Evolutionary conservation across 2,329 filamentous ascomycete species (phyloP), one percentile per base, ranked within the genome.

Genomic region (Zasmidium citrigriseum): DNA sequence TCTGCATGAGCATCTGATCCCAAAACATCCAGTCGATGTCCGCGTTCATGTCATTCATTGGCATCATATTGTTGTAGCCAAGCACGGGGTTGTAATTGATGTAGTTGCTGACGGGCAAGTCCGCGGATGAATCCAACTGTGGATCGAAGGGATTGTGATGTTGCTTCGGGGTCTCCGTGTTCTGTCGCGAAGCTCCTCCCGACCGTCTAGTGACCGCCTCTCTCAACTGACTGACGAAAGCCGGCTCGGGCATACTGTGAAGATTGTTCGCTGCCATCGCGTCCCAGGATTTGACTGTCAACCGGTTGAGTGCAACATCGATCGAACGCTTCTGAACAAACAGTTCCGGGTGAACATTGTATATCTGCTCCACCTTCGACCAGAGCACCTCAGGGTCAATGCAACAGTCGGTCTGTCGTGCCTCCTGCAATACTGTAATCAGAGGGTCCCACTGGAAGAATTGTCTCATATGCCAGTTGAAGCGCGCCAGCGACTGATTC

Each of bases 391-490:
- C 67, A 55, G 46, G 62, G n/a, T 68, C 62, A 12, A 64, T 59
- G 11, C 66, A 47, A 16, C 59, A 64, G 7, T 63, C 58, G 9
- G 58, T 58, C 21, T 61, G 60, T 2, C 64, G 56, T 20, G 79
- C 69, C 23, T 75, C 68, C 7, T 69, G 72, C 21, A 76, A 62
- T 3, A 72, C 66, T 48, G 74, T 73, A 27, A 73, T 68, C 12
- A 73, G 68, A 14, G 80, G 67, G 27, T 78, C 76, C 55, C 71
- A 75, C 29, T 83, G 68, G 47, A 83, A 72, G 64, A 80, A 78
- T n/a, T 83, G 77, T 46, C 81, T 75, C 10, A 80, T 75, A 54
- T 83, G 80, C 80, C 80, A 83, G 20, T 77, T 76, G 66, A 82
- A 83, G 41, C 80, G 75, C 24, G 74, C 70, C 23, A 79, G 69